phyloP scores from a whole-genome alignment of 192 early-diverging fungal species.

The Diversispora eburnea region DNA sequence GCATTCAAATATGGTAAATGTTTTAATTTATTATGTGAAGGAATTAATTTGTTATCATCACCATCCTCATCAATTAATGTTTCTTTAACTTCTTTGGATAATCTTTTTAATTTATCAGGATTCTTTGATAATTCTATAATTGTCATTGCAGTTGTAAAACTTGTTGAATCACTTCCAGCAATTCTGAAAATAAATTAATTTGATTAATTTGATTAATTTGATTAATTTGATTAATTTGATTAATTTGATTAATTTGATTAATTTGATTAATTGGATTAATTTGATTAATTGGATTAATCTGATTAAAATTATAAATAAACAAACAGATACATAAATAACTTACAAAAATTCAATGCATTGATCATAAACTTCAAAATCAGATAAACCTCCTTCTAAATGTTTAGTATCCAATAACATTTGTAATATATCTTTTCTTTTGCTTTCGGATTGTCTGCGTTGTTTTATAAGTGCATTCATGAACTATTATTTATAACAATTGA shows the following conservation, averaged over 20 bases:
- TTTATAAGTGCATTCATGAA: slow-evolving; percentile 3
- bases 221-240: background rate
- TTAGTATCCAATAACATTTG: slow-evolving; percentile 36
- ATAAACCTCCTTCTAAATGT: slow-evolving; percentile 25
- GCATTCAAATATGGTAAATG: slow-evolving; percentile 47
- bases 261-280: background rate
- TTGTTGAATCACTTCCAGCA: slow-evolving; percentile 38
- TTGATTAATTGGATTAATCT: background rate
- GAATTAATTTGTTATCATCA: slow-evolving; percentile 22
- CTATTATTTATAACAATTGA: background rate
- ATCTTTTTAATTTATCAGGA: slow-evolving; percentile 27
- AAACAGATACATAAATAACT: background rate
- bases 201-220: background rate
- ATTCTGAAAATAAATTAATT: slow-evolving; percentile 25
- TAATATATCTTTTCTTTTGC: slow-evolving; percentile 34
- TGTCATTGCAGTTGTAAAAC: slow-evolving; percentile 28
- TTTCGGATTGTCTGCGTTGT: background rate
- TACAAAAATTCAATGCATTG: slow-evolving; percentile 27
- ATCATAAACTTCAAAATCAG: slow-evolving; percentile 26
- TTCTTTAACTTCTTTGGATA: slow-evolving; percentile 33
- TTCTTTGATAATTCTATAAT: slow-evolving; percentile 35
- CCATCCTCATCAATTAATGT: slow-evolving; percentile 27
- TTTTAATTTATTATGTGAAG: slow-evolving; percentile 44
- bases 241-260: background rate
- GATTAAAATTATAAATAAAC: background rate